These are phyloP conservation scores for Kwoniella botswanensis DNA, from an alignment of 768 basidiomycete species.

Conservation along the genomic window DNA sequence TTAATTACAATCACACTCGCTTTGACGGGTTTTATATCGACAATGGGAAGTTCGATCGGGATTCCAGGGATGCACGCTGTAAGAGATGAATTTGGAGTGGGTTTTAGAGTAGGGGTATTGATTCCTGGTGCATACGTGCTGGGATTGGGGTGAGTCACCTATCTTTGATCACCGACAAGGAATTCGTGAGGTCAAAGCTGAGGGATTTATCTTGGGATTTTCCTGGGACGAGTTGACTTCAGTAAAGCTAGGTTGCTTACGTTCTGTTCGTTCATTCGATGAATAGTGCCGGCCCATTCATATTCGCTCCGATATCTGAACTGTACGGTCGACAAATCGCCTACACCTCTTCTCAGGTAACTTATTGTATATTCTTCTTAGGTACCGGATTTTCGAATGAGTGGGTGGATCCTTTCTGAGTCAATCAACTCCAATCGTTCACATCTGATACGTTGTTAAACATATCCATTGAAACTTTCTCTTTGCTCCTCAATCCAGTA, in stretches of 20 bases:
- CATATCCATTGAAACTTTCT: no score
- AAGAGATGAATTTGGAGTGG: conserved; percentile 43
- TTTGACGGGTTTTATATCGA: conserved; percentile 51
- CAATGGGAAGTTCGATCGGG: conserved; percentile 43
- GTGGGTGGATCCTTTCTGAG: conserved; percentile 26
- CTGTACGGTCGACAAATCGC: conserved; percentile 51
- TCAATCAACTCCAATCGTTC: no score
- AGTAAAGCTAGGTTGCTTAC: no score
- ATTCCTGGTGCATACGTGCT: conserved; percentile 46
- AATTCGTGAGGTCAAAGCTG: neutral
- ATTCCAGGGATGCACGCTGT: conserved; percentile 48
- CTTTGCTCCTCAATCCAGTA: conserved; percentile 20
- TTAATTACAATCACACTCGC: conserved; percentile 33
- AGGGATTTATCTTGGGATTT: no score
- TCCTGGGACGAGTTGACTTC: no score
- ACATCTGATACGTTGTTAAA: no score
- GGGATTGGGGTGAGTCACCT: conserved; percentile 49
- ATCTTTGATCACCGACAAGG: neutral
- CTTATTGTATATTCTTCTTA: conserved; percentile 44
- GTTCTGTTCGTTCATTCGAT: neutral
- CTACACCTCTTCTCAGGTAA: conserved; percentile 35
- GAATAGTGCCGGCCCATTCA: conserved; percentile 50
- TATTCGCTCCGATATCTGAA: conserved; percentile 53
- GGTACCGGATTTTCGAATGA: conserved; percentile 43
- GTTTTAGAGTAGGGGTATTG: conserved; percentile 44